Conservation (phyloP, 805 yeast genomes). For the Candida easanensis region DNA sequence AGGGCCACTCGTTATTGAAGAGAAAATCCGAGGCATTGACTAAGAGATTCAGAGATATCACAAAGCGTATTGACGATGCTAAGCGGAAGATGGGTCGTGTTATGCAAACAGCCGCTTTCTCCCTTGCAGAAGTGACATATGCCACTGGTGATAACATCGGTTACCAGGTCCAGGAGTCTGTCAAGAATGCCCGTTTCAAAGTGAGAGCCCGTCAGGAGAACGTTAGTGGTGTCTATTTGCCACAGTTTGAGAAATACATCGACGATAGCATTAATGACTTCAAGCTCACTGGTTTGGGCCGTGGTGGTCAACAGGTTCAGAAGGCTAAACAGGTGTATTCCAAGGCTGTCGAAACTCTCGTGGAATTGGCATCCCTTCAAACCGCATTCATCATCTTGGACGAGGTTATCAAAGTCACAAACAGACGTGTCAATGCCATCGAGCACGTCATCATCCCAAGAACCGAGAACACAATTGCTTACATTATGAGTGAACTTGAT, state of each 20-base stretch:
- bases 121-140: constrained; percentile 94
- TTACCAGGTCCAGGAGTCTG: constrained; percentile 94
- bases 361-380: constrained; percentile 92
- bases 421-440: constrained; percentile 97
- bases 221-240: constrained; percentile 92
- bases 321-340: constrained; percentile 91
- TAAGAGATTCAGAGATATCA: constrained; percentile 92
- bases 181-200: constrained; percentile 84
- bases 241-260: constrained; percentile 84
- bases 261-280: constrained; percentile 89
- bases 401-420: constrained; percentile 96
- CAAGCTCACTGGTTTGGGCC: constrained; percentile 93
- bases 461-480: constrained; percentile 89
- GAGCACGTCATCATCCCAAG: constrained; percentile 98
- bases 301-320: constrained; percentile 98
- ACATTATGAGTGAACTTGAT: constrained; percentile 94
- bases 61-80: constrained; percentile 79
- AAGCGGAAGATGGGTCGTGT: constrained; percentile 97
- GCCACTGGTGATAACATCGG: constrained; percentile 97
- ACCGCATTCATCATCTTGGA: constrained; percentile 95
- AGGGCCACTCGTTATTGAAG: constrained; percentile 89
- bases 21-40: constrained; percentile 97
- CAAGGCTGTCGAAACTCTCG: constrained; percentile 94
- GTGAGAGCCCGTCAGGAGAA: constrained; percentile 92
- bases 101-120: constrained; percentile 97